Evolutionary conservation across 73 alveolate species (phyloP).

Genomic region (Breviolum minutum): DNA sequence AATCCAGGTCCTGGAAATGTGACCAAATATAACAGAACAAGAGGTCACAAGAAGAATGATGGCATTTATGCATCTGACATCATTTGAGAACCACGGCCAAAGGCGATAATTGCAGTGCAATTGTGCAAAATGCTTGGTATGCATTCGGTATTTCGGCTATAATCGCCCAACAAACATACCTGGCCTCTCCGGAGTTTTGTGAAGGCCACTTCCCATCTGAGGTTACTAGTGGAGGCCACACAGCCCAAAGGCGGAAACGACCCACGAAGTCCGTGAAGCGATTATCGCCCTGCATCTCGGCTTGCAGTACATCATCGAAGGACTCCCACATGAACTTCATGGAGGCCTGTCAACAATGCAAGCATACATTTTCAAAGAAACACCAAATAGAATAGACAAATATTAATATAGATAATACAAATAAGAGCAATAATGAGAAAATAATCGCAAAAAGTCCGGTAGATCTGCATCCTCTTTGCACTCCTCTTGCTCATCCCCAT

Average conservation of each 20-base stretch:
- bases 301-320: constrained; percentile 92
- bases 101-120: not conserved
- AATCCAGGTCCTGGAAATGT: constrained; percentile 24
- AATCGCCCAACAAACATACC: not conserved
- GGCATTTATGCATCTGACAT: not conserved
- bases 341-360: constrained; percentile 35
- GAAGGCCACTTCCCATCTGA: constrained; percentile 95
- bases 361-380: not conserved
- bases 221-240: constrained; percentile 92
- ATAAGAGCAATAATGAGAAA: not conserved
- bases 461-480: too few relatives aligned
- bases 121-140: not conserved
- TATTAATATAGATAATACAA: too few relatives aligned
- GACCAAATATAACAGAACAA: not conserved
- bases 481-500: too few relatives aligned
- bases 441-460: too few relatives aligned
- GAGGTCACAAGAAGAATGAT: not conserved
- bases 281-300: constrained; percentile 92
- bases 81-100: not conserved
- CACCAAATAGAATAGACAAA: not conserved
- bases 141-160: too few relatives aligned
- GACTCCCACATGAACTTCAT: constrained; percentile 95
- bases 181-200: constrained; percentile 77
- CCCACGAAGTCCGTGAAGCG: constrained; percentile 80
- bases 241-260: constrained; percentile 81